Base-by-base conservation (phyloP, 73 alveolate species). In the Paramecium octaurelia region DNA sequence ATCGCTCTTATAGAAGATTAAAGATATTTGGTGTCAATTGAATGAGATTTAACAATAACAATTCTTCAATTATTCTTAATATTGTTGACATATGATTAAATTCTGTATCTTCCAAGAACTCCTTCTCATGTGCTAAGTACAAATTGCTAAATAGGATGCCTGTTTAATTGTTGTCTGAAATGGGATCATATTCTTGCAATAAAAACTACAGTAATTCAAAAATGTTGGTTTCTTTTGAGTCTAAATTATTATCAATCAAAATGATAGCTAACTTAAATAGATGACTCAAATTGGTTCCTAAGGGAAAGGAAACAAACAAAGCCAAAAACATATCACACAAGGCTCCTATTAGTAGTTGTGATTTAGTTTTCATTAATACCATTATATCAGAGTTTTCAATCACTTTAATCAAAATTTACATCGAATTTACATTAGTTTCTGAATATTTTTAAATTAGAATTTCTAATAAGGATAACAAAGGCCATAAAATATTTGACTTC, bases 401-500 rank as follows among this genome's bases (percentile, higher is more conserved):
- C 8, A 46, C 75, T 23, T 23, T 10, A 44, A 80, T 29, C 18
- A 80, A 21, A 44, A 27, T 23, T 48, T 80, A 40, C 46, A 42
- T 64, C 4, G 84, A 31, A 34, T 64, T 27, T 23, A 4, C 21
- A 64, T 64, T 80, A 18, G 12, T 44, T 42, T 80, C 46, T 43
- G 57, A 73, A 40, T 21, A 73, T 46, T 44, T 80, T 24, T 6
- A 12, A 46, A 80, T 80, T 20, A 80, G 31, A 38, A 2, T 80
- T 35, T 80, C 70, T 43, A 80, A 46, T 21, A 80, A 24, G 0
- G 48, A 46, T 11, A 48, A 44, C 3, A 80, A 23, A 1, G 91
- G 91, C 91, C 91, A 80, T 80, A 80, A 42, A 24, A 80, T 80
- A 23, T 14, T 80, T 4, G 91, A 34, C 12, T 48, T 80, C 14